Evolutionary conservation across 208 protist species (phyloP).

Genomic region (Tetramitus jugosus): DNA sequence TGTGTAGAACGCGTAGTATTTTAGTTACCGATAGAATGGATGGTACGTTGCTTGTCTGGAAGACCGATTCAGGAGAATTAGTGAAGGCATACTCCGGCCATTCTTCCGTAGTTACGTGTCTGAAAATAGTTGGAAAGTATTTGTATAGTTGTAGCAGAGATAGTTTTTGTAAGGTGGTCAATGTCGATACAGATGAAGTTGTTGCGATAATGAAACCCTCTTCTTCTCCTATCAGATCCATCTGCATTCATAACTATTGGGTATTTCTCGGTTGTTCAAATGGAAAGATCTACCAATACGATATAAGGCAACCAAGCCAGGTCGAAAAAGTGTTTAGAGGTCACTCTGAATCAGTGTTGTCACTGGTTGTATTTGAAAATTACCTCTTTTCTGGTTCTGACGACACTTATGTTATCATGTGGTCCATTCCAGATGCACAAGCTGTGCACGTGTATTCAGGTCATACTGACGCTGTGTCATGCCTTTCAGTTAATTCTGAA

Average conservation of each 20-base stretch:
- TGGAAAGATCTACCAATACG: neutral
- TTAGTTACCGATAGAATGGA: neutral
- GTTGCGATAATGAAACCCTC: neutral
- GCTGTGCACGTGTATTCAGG: slow-evolving; percentile 1
- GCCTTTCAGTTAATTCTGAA: neutral
- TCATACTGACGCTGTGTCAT: neutral
- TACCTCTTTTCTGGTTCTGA: slow-evolving; percentile 5
- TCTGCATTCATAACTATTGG: neutral
- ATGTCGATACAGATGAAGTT: slow-evolving; percentile 1
- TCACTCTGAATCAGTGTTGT: neutral
- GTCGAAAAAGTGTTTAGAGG: neutral
- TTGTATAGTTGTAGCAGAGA: neutral
- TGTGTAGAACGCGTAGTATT: neutral
- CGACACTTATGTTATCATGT: neutral
- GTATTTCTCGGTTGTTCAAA: neutral
- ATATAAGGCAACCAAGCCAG: neutral
- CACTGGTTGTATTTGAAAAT: slow-evolving; percentile 1
- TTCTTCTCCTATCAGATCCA: neutral
- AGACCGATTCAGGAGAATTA: neutral
- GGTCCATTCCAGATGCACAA: neutral
- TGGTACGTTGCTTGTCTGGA: neutral
- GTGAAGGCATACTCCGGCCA: neutral
- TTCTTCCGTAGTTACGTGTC: neutral
- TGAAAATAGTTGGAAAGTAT: neutral
- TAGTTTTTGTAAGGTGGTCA: neutral